Evolutionary conservation across 305 asterid species (phyloP).

Genomic region (Fraxinus sp.): DNA sequence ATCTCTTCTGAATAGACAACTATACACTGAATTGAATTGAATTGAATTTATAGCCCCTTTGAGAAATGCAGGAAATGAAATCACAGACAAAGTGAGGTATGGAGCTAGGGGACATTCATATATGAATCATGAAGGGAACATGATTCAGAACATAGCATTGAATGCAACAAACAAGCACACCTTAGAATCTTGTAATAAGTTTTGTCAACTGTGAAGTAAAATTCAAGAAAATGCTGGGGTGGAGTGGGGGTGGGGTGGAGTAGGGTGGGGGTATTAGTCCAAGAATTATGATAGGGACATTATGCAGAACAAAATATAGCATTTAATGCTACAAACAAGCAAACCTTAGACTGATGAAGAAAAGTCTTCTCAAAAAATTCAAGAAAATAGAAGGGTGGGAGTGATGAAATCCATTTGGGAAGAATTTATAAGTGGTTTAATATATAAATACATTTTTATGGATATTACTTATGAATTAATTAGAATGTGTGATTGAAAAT

Average conservation of each 20-base stretch:
- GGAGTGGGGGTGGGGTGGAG: not conserved
- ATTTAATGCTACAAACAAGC: conserved; percentile 44
- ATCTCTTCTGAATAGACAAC: not conserved
- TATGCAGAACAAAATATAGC: not conserved
- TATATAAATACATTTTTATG: too few species aligned
- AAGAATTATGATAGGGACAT: not conserved
- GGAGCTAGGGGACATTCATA: conserved; percentile 28
- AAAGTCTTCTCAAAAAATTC: conserved; percentile 12
- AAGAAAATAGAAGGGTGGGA: not conserved
- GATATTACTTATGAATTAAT: not conserved
- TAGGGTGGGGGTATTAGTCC: not conserved
- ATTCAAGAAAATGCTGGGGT: conserved; percentile 16
- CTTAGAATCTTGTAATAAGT: not conserved
- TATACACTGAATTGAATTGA: conserved; percentile 22
- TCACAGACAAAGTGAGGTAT: conserved; percentile 36
- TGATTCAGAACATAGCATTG: conserved; percentile 46
- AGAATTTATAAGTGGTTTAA: not conserved
- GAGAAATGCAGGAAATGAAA: conserved; percentile 34
- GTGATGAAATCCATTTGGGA: not conserved
- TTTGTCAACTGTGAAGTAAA: not conserved
- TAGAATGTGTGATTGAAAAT: not conserved
- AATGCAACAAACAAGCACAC: conserved; percentile 37
- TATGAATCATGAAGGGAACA: conserved; percentile 46
- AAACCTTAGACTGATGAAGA: not conserved
- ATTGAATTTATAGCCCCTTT: conserved; percentile 29